Evolutionary conservation across 2,329 filamentous ascomycete genomes (phyloP).

Genomic region (Cladosporium sp.): DNA sequence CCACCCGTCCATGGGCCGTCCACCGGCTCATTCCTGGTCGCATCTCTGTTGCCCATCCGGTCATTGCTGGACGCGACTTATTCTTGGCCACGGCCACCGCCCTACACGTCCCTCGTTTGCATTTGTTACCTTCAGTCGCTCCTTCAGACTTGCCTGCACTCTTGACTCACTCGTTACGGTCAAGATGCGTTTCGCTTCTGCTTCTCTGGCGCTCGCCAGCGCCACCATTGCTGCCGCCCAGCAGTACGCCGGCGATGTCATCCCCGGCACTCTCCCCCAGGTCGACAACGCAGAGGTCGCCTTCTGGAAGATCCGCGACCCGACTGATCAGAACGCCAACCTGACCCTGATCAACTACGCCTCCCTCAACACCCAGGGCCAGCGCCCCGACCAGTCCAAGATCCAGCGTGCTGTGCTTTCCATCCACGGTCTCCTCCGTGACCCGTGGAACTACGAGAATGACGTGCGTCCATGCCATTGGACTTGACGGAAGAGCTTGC

Average conservation of each 20-base stretch:
- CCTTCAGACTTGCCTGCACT: slow-evolving; percentile 15
- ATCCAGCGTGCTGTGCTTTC: slow-evolving; percentile 27
- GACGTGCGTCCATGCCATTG: slow-evolving; percentile 13
- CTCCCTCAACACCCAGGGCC: slow-evolving; percentile 18
- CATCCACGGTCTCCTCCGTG: slow-evolving; percentile 25
- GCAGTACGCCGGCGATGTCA: slow-evolving; percentile 22
- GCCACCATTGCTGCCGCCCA: slow-evolving; percentile 14
- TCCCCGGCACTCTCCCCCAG: slow-evolving; percentile 18
- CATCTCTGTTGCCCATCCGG: slow-evolving; percentile 18
- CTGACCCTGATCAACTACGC: slow-evolving; percentile 30
- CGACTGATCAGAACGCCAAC: slow-evolving; percentile 17
- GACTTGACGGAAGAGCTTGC: neutral
- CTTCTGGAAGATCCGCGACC: slow-evolving; percentile 31
- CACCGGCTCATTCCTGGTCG: slow-evolving; percentile 2
- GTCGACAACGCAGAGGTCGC: slow-evolving; percentile 20
- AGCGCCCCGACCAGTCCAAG: slow-evolving; percentile 20
- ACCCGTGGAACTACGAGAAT: slow-evolving; percentile 23
- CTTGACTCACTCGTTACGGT: slow-evolving; percentile 13
- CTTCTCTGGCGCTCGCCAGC: neutral
- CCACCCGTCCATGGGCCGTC: slow-evolving; percentile 3
- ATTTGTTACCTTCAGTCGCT: slow-evolving; percentile 19
- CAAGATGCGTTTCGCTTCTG: slow-evolving; percentile 6
- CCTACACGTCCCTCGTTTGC: slow-evolving; percentile 11
- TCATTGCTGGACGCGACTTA: slow-evolving; percentile 10
- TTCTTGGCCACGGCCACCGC: slow-evolving; percentile 9